These are phyloP conservation scores for Scleroderma citrinum DNA, from an alignment of 768 basidiomycete species.

Conservation along the genomic window DNA sequence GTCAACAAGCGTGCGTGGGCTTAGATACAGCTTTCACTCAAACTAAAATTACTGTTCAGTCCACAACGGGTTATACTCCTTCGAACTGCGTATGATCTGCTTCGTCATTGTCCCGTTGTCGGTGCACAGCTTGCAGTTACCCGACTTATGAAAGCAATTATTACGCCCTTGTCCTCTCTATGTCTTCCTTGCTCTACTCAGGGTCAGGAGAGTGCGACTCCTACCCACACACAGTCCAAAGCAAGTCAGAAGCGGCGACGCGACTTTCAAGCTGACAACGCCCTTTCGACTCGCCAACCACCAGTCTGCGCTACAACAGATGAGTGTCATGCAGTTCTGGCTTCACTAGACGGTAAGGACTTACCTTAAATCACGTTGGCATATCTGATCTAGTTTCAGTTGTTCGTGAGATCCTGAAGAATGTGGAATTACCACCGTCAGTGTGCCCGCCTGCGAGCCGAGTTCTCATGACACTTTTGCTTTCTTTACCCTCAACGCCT, in stretches of 20 bases:
- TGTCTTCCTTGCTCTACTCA: slow-evolving; percentile 34
- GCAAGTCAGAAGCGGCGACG: slow-evolving; percentile 66
- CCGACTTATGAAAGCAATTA: slow-evolving; percentile 49
- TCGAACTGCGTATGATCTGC: slow-evolving; percentile 36
- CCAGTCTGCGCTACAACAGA: slow-evolving; percentile 43
- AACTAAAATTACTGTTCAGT: slow-evolving; percentile 14
- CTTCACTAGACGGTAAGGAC: slow-evolving; percentile 54
- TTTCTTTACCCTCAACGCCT: slow-evolving; percentile 52
- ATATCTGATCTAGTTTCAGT: slow-evolving; percentile 35
- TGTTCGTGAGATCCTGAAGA: slow-evolving; percentile 41
- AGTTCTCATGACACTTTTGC: slow-evolving; percentile 49
- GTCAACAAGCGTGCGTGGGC: slow-evolving; percentile 39
- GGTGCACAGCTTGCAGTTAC: slow-evolving; percentile 44
- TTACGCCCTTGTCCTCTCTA: slow-evolving; percentile 44
- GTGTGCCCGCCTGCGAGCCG: slow-evolving; percentile 56
- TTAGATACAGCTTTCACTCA: not conserved
- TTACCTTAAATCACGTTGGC: not conserved
- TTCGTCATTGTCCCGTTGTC: slow-evolving; percentile 38
- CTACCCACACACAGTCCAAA: slow-evolving; percentile 27
- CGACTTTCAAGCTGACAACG: slow-evolving; percentile 70
- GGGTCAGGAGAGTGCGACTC: not conserved
- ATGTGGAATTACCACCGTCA: slow-evolving; percentile 44
- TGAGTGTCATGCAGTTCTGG: slow-evolving; percentile 49
- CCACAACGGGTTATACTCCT: slow-evolving; percentile 41
- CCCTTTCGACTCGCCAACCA: slow-evolving; percentile 47